phyloP scores from a whole-genome alignment of 768 basidiomycete species.

The Tulasnella sp. region DNA sequence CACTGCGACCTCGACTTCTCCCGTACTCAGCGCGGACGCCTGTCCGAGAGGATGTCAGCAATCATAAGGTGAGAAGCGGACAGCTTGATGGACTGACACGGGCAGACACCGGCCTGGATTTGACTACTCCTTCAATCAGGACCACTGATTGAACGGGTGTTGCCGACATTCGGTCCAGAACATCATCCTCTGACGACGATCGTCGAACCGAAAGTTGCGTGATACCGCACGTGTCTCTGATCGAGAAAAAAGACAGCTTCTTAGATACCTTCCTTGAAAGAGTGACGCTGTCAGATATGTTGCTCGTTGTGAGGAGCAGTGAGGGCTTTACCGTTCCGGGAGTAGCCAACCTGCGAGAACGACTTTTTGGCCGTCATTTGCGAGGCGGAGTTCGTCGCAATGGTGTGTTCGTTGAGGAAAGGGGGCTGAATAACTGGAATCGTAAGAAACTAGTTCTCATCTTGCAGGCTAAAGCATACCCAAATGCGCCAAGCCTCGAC shows the following conservation, averaged over 20 bases:
- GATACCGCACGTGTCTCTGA: slow-evolving; percentile 66
- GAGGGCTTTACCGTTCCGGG: slow-evolving; percentile 53
- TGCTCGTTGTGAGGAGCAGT: slow-evolving; percentile 21
- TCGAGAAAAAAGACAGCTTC: slow-evolving; percentile 70
- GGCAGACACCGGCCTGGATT: slow-evolving; percentile 38
- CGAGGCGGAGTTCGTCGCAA: slow-evolving; percentile 45
- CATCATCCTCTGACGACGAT: slow-evolving; percentile 23
- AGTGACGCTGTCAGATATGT: neutral
- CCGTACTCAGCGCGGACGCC: slow-evolving; percentile 41
- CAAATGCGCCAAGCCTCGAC: neutral
- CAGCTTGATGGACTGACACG: neutral
- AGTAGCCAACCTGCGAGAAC: slow-evolving; percentile 75
- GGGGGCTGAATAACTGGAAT: slow-evolving; percentile 34
- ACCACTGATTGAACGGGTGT: slow-evolving; percentile 72
- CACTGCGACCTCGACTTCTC: slow-evolving; percentile 73
- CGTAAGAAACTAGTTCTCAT: neutral
- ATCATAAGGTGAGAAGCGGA: neutral
- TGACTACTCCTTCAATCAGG: slow-evolving; percentile 62
- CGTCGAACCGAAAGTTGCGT: slow-evolving; percentile 67
- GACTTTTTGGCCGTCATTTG: slow-evolving; percentile 46
- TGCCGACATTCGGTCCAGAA: slow-evolving; percentile 38
- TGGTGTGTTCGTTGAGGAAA: slow-evolving; percentile 51
- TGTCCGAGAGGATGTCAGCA: neutral
- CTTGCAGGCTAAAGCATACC: neutral
- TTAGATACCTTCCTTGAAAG: slow-evolving; percentile 50